Conservation (phyloP, 192 early-diverging fungal genomes). For the Coemansia sp. region DNA sequence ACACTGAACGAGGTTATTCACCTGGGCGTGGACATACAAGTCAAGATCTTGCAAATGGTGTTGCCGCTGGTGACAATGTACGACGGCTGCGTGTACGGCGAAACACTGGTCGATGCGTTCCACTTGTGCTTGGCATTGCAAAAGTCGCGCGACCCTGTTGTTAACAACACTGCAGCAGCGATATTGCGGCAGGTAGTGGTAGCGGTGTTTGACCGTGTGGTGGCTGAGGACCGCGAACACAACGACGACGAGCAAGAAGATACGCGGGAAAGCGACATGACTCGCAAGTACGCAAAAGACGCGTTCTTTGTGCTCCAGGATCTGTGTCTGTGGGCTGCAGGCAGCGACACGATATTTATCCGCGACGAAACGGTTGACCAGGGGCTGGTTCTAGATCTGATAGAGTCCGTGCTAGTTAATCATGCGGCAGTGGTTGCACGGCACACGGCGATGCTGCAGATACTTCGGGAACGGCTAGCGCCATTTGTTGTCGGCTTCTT, state of each 20-base stretch:
- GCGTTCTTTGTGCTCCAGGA: conserved; percentile 91
- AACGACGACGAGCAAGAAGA: conserved; percentile 1
- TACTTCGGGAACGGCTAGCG: conserved; percentile 81
- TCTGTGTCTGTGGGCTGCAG: conserved; percentile 75
- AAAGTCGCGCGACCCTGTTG: conserved; percentile 67
- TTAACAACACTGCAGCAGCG: conserved; percentile 48
- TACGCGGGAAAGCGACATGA: conserved; percentile 25
- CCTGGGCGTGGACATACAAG: conserved; percentile 79
- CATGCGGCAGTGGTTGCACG: conserved; percentile 75
- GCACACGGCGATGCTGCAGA: conserved; percentile 69
- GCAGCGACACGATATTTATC: conserved; percentile 66
- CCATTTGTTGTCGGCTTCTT: conserved; percentile 93
- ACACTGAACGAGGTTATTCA: conserved; percentile 69
- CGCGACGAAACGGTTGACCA: conserved; percentile 56
- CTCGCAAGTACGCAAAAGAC: conserved; percentile 69
- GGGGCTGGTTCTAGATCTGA: conserved; percentile 84
- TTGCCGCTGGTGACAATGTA: conserved; percentile 87
- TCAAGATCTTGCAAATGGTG: conserved; percentile 91
- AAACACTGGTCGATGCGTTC: conserved; percentile 80
- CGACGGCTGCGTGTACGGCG: conserved; percentile 67
- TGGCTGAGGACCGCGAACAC: conserved; percentile 18
- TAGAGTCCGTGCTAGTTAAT: conserved; percentile 84
- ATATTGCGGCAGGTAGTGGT: conserved; percentile 51
- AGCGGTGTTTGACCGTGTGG: conserved; percentile 55
- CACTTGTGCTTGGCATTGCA: conserved; percentile 81